A percentile compares a stretch with the other conserved stretches of the same genome.
Evolutionary conservation across 208 protist species (phyloP).

Genomic region (Spironucleus salmonicida): DNA sequence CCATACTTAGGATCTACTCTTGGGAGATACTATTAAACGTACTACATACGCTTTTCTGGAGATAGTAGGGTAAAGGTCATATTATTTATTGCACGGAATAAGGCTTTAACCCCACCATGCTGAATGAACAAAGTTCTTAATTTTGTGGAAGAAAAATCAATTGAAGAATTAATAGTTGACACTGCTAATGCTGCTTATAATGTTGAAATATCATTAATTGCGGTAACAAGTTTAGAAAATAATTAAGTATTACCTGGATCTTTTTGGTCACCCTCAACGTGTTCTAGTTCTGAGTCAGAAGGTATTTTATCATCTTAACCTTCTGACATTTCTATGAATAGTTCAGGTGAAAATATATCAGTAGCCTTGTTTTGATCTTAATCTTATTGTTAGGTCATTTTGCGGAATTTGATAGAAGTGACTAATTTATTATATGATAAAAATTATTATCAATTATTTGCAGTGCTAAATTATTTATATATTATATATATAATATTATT

Average conservation of each 20-base stretch:
- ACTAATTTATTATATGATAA: too few relatives aligned
- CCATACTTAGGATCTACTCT: neutral
- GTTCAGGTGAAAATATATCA: slow-evolving; percentile 1
- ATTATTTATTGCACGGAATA: neutral
- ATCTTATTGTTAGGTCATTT: too few relatives aligned
- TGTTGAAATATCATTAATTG: neutral
- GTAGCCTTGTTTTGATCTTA: neutral
- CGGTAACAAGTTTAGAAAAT: neutral
- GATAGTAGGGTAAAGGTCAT: neutral
- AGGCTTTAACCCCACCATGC: neutral
- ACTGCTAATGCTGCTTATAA: slow-evolving; percentile 1
- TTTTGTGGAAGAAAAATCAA: slow-evolving; percentile 1
- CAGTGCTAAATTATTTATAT: too few relatives aligned
- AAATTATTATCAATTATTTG: too few relatives aligned
- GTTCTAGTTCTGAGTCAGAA: neutral
- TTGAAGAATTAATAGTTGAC: slow-evolving; percentile 5
- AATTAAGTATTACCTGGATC: neutral
- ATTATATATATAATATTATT: too few relatives aligned
- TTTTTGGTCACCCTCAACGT: neutral
- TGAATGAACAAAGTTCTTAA: neutral
- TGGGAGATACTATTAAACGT: neutral
- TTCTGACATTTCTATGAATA: slow-evolving; percentile 13
- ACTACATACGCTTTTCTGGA: neutral
- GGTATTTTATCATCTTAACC: neutral
- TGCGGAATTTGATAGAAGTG: too few relatives aligned